Percentiles rank a stretch among this genome's conserved stretches.
phyloP scores from a whole-genome alignment of 1,284 basidiomycete species.

The Ustilago trichophora region DNA sequence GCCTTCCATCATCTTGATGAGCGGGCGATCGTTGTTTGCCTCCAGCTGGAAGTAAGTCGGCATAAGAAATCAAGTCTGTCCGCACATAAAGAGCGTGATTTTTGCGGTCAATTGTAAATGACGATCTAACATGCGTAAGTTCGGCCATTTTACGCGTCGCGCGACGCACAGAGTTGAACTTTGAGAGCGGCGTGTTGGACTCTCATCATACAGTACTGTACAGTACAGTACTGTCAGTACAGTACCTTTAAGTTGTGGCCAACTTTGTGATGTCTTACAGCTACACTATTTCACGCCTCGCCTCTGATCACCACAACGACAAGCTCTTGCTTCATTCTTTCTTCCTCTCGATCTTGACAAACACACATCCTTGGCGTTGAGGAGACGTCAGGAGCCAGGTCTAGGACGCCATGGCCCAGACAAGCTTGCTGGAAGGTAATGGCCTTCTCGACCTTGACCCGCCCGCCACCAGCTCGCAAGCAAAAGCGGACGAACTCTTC shows the following conservation, averaged over 20 bases:
- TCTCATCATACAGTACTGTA: too few relatives aligned
- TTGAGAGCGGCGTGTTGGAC: slow-evolving; percentile 22
- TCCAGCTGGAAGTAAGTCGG: too few relatives aligned
- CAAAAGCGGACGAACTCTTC: slow-evolving; percentile 31
- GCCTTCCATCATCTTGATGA: too few relatives aligned
- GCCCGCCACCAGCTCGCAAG: slow-evolving; percentile 8
- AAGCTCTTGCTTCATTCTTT: neutral
- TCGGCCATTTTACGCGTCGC: slow-evolving; percentile 37
- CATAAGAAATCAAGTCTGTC: too few relatives aligned
- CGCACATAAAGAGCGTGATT: too few relatives aligned
- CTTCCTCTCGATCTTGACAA: neutral
- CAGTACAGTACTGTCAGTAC: too few relatives aligned
- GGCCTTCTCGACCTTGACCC: slow-evolving; percentile 36
- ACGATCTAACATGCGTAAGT: too few relatives aligned
- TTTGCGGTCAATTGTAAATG: too few relatives aligned
- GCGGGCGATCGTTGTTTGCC: too few relatives aligned
- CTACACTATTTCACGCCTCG: neutral
- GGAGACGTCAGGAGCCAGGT: neutral
- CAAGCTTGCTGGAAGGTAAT: slow-evolving; percentile 26
- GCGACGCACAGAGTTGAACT: slow-evolving; percentile 13
- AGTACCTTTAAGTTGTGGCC: neutral
- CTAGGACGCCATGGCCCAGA: slow-evolving; percentile 20
- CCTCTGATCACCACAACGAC: slow-evolving; percentile 2
- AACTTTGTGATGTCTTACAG: neutral
- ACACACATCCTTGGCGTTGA: too few relatives aligned